Base-by-base conservation (phyloP, 257 asterid genomes). In the Penstemon eatonii region DNA sequence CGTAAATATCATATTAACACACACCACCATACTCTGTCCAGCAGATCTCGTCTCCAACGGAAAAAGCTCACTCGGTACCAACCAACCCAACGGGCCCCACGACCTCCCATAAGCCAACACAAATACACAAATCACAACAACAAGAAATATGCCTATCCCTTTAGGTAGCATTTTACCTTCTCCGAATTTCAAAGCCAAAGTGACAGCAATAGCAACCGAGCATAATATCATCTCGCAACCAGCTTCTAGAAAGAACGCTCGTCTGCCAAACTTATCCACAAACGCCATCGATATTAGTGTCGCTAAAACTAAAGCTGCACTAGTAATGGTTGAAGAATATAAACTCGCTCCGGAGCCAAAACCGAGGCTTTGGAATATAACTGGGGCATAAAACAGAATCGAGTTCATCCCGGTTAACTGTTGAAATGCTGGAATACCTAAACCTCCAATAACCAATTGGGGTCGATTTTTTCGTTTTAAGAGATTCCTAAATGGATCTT, bases 11-110 rank as follows among this genome's bases (percentile, higher is more conserved):
- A 92, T 87, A 52, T 92, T 92, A 4, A 87, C 92, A 57, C 89
- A 86, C 3, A 92, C 98, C 73, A 92, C 98, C 42, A 92, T 49
- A 71, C 96, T 87, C 77, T 90, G 96, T 51, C 97, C 96, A 0
- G 97, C 96, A 0, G 97, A 88, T 15, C 97, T 75, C 5, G 94
- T 90, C 79, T 90, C 97, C 47, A 90, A 77, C 2, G 97, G 97
- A 43, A 90, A 90, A 8, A 90, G 71, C 75, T 90, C 97, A 36
- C 96, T 90, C 5, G 97, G 96, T 10, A 90, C 96, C 47, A 90
- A 70, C 97, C 97, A 90, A 3, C 96, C 95, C 42, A 87, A 25
- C 1, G 96, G 96, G 8, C 96, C 96, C 95, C 95, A 90, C 1
- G 95, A 90, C 60, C 95, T 75, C 47, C 96, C 95, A 4, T 77